Base-by-base conservation (phyloP, 805 yeast species). In the Lipomyces sp. region DNA sequence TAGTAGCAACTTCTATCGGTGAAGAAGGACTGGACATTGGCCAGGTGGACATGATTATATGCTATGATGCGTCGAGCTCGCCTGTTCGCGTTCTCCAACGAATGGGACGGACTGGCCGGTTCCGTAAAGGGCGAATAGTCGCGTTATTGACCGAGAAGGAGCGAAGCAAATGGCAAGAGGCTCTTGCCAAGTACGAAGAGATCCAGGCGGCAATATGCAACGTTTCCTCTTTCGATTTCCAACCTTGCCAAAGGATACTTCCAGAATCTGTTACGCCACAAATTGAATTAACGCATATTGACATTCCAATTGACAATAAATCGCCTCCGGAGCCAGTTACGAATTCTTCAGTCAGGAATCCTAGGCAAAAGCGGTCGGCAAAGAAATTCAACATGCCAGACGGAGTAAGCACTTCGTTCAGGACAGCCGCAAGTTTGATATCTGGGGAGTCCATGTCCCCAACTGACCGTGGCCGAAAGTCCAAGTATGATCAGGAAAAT, bases 11-110 rank as follows among this genome's bases (percentile, higher is more conserved):
- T 0, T 92, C 97, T 0, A 94, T 95, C 75, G 99, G 98, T 57
- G 99, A 95, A 76, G 99, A 95, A 81, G 99, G 99, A 56, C 82
- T 95, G 70, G 99, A 95, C 80, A 96, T 95, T 71, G 99, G 99
- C 39, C 98, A 96, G 76, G 99, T 95, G 62, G 99, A 95, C 77
- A 76, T 95, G 73, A 94, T 95, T 71, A 83, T 95, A 6, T 93
- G 97, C 75, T 95, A 87, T 77, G 99, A 95, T 74, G 90, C 97
- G 0, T 92, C 98, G 0, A 83, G 92, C 35, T 91, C 97, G 56
- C 98, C 98, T 0, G 94, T 95, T 64, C 90, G 96, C 66, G 92
- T 90, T 72, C 84, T 95, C 53, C 99, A 95, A 76, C 81, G 99
- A 72, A 92, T 95, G 96, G 99, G 99, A 34, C 86, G 99, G 79